Base-by-base conservation (phyloP, 768 basidiomycete genomes). In the Rossbeevera mucosa region DNA sequence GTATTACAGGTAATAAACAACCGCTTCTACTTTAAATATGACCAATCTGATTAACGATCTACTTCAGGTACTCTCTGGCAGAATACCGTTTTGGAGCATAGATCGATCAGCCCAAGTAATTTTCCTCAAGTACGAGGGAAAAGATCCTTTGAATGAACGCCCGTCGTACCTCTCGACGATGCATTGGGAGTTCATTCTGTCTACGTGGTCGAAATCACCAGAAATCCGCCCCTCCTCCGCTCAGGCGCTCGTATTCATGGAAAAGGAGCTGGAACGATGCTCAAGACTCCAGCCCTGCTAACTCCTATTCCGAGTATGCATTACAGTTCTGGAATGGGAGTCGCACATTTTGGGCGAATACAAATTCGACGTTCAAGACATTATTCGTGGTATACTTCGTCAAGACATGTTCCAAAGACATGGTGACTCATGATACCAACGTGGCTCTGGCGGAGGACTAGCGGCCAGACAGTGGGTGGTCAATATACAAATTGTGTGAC, bases 61-160 rank as follows among this genome's bases (percentile, higher is more conserved):
- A 18, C 44, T 36, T 18, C 21, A 59, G 58, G 52, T 59, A 12
- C 47, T 58, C 4, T 54, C 52, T 0, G 58, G 58, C 13, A 46
- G 1, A 13, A 50, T 59, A 42, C 57, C 57, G 0, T 59, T 58
- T 26, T 33, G 29, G 11, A 52, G 44, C 28, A 30, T 59, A 20
- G 30, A n/a, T 33, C 54, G 41, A 36, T n/a, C 46, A 3, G 59
- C 57, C 0, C 58, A 59, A 1, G 47, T 59, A 2, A 59, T 59
- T 7, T 48, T 59, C 24, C 53, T 59, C 5, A 59, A 59, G n/a
- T 59, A 51, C 2, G n/a, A 50, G 38, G 57, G 58, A 0, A 59
- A 55, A 29, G 44, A 59, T 20, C 57, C 58, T 5, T 28, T 59
- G 46, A 57, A 59, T 13, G 53, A 59, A 28, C 9, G 57, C 21